These are phyloP conservation scores for Fusarium paranaense DNA, from an alignment of 2,329 filamentous ascomycete genomes.

Conservation along the genomic window DNA sequence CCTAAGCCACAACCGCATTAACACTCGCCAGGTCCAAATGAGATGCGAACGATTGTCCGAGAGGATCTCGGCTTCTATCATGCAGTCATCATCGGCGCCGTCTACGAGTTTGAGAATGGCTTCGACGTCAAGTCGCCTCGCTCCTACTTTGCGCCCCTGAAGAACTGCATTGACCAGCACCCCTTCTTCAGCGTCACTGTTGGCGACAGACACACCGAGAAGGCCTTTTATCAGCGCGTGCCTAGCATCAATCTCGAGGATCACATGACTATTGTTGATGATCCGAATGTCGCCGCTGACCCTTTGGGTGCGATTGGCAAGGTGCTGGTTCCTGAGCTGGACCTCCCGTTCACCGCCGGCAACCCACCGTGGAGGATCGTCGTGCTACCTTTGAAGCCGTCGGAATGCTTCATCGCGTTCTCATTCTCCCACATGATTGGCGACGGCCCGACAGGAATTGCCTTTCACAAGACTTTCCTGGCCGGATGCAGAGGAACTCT, in stretches of 20 bases:
- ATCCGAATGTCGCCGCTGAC: not conserved
- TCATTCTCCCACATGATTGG: slow-evolving; percentile 41
- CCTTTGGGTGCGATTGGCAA: slow-evolving; percentile 15
- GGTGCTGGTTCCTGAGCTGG: slow-evolving; percentile 23
- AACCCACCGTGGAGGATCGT: slow-evolving; percentile 41
- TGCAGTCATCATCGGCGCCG: slow-evolving; percentile 37
- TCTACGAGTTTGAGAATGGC: slow-evolving; percentile 24
- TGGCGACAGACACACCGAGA: slow-evolving; percentile 33
- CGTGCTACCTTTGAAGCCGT: slow-evolving; percentile 17
- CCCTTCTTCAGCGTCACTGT: slow-evolving; percentile 38
- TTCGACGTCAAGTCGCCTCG: slow-evolving; percentile 9
- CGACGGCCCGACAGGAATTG: slow-evolving; percentile 35
- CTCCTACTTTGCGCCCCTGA: slow-evolving; percentile 30
- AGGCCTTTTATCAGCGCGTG: slow-evolving; percentile 37
- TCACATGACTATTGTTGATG: slow-evolving; percentile 29
- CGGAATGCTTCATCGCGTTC: slow-evolving; percentile 36
- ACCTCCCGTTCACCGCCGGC: slow-evolving; percentile 25
- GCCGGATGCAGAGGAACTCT: slow-evolving; percentile 4
- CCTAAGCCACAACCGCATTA: not conserved
- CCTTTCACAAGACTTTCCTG: slow-evolving; percentile 40
- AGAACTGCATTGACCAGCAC: slow-evolving; percentile 30
- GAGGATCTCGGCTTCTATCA: slow-evolving; percentile 39
- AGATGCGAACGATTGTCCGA: slow-evolving; percentile 37
- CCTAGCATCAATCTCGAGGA: slow-evolving; percentile 26
- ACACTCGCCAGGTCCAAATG: slow-evolving; percentile 31